phyloP scores from a whole-genome alignment of 805 yeast species.

The Metschnikowia anglica region DNA sequence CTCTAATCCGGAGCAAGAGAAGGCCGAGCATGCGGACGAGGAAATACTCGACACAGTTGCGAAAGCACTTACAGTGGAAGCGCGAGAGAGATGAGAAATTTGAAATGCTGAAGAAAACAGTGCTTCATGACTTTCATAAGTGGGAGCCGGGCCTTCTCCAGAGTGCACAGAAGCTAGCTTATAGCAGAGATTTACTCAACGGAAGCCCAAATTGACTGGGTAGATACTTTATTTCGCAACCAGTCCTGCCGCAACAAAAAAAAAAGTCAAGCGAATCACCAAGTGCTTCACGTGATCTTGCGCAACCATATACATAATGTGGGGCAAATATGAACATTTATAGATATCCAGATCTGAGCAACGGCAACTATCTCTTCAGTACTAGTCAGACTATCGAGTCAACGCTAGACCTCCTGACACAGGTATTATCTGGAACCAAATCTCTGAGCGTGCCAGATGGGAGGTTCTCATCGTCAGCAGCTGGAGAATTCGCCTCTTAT shows the following conservation, averaged over 20 bases:
- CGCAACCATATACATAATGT: constrained; percentile 3
- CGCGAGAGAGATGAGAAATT: constrained; percentile 5
- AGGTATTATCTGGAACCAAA: no score
- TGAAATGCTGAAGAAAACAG: no score
- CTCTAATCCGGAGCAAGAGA: constrained; percentile 31
- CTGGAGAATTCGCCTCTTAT: constrained; percentile 13
- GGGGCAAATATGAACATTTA: constrained; percentile 2
- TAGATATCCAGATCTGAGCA: not conserved
- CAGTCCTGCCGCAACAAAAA: no score
- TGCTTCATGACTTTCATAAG: no score
- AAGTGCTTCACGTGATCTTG: constrained; percentile 4
- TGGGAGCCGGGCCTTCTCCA: no score
- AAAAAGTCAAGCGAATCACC: not conserved
- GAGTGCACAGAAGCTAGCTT: no score
- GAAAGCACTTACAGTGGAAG: constrained; percentile 10
- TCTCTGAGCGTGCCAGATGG: not conserved
- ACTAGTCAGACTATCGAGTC: no score
- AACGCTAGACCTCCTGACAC: no score
- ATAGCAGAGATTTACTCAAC: no score
- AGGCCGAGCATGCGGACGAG: constrained; percentile 18
- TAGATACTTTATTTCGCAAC: no score
- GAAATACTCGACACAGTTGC: constrained; percentile 26
- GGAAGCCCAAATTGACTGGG: no score
- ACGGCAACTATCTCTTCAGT: not conserved
- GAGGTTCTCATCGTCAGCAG: constrained; percentile 1